phyloP scores from a whole-genome alignment of 2,329 filamentous ascomycete genomes.

The Sporothrix pallida region DNA sequence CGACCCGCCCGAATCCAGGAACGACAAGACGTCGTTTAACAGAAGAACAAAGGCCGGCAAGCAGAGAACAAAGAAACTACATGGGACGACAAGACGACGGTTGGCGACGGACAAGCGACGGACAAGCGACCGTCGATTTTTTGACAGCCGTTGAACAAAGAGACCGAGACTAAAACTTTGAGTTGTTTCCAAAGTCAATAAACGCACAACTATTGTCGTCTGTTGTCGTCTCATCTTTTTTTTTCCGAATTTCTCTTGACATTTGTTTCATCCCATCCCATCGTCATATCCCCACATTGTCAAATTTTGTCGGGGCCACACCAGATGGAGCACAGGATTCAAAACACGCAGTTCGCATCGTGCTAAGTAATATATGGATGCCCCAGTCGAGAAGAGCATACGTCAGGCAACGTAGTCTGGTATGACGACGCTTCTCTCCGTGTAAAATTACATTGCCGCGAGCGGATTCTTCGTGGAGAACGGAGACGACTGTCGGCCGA shows the following conservation, averaged over 20 bases:
- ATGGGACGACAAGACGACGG: background rate
- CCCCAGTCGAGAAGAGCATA: background rate
- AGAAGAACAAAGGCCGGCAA: background rate
- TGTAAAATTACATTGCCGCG: background rate
- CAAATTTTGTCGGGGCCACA: background rate
- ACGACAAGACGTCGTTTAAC: background rate
- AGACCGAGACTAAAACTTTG: background rate
- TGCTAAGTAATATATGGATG: background rate
- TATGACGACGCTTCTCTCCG: background rate
- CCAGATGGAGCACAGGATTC: conserved; percentile 11
- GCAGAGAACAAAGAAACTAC: background rate
- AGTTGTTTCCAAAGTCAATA: background rate
- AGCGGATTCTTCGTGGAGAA: background rate
- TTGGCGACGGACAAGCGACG: background rate
- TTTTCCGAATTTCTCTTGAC: background rate
- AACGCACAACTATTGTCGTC: background rate
- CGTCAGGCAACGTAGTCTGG: conserved; percentile 7
- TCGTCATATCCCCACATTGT: background rate
- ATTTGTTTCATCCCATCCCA: background rate
- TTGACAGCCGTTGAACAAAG: conserved; percentile 1
- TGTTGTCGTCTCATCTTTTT: background rate
- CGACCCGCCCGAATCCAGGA: conserved; percentile 14
- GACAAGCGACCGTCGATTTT: background rate
- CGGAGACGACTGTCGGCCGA: background rate
- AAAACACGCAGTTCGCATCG: background rate